Evolutionary conservation across 2,329 filamentous ascomycete genomes (phyloP), one percentile per base, ranked within the genome.

Genomic region (Claviceps fusiformis): DNA sequence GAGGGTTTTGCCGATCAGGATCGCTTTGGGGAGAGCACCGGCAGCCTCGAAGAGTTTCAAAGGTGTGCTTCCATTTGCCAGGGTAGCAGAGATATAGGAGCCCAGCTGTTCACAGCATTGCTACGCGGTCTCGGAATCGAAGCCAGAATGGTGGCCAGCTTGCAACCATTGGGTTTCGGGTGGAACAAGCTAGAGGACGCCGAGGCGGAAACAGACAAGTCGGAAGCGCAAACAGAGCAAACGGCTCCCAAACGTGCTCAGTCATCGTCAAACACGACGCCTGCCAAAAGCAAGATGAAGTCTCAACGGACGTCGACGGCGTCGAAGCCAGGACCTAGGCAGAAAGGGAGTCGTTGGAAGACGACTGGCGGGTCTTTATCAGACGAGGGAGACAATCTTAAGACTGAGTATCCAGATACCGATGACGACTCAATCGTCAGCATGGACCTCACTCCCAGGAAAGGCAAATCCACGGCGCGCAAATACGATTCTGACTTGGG

Each of bases 141-240:
- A 63, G 82, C 89, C 11, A 80, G 92, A 35, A 79, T 97, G 75
- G 82, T 97, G 3, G 83, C 85, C 10, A 96, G 83, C 64, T 67
- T 98, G 45, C 93, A 97, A 65, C 86, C 90, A 1, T 71, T 89
- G 27, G 93, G 93, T 0, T 95, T 95, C 67, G 90, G 90, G 1
- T 97, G 89, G 84, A 95, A 82, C 58, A 95, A 92, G 67, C 71
- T 78, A 11, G 93, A 98, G 68, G 87, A 93, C 53, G 88, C 86
- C 5, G 80, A 81, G 13, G 64, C 68, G 1, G 76, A 77, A 61
- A 78, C 73, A 60, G 68, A 24, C 31, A 39, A 27, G n/a, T 27
- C 33, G 10, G 51, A 53, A 27, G 50, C 29, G 11, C 13, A 17
- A 13, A 33, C 35, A 19, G 31, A 27, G 19, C n/a, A 19, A 8